Evolutionary conservation across 352 stramenopile genomes (phyloP).

Genomic region (Plasmopara viticola): DNA sequence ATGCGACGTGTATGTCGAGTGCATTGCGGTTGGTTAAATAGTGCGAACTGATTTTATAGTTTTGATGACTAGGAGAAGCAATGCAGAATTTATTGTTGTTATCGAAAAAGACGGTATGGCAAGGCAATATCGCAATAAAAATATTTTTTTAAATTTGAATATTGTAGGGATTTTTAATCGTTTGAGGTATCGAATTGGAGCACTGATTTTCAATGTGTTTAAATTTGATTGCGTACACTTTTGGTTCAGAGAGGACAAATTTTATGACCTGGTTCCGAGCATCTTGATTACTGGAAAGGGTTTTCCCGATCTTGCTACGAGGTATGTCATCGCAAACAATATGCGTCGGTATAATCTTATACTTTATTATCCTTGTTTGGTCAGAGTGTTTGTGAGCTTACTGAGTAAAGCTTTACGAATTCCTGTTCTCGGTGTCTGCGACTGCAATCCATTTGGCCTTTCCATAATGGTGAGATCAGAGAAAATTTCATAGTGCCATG

Average conservation of each 20-base stretch:
- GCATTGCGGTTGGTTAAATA: neutral
- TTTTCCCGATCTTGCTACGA: constrained; percentile 91
- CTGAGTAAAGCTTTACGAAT: constrained; percentile 69
- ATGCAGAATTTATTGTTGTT: constrained; percentile 88
- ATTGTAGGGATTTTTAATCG: constrained; percentile 91
- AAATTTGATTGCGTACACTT: no score
- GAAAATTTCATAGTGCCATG: neutral
- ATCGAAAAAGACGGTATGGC: constrained; percentile 92
- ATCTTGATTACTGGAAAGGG: constrained; percentile 92
- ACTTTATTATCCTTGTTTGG: neutral
- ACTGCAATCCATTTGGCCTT: constrained; percentile 93
- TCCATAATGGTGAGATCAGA: constrained; percentile 75
- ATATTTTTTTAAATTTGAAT: neutral
- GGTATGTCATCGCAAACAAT: constrained; percentile 28
- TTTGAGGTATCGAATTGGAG: constrained; percentile 39
- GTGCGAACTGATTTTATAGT: neutral
- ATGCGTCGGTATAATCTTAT: neutral
- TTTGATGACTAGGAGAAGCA: constrained; percentile 32
- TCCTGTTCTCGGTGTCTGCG: constrained; percentile 88
- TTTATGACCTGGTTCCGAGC: constrained; percentile 83
- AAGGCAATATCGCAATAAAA: neutral
- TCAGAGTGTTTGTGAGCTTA: constrained; percentile 78
- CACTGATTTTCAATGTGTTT: no score
- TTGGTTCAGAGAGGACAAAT: constrained; percentile 67
- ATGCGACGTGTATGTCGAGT: constrained; percentile 38